Base-by-base conservation (phyloP, 106 monocot species). In the Hemerocallis citrina region DNA sequence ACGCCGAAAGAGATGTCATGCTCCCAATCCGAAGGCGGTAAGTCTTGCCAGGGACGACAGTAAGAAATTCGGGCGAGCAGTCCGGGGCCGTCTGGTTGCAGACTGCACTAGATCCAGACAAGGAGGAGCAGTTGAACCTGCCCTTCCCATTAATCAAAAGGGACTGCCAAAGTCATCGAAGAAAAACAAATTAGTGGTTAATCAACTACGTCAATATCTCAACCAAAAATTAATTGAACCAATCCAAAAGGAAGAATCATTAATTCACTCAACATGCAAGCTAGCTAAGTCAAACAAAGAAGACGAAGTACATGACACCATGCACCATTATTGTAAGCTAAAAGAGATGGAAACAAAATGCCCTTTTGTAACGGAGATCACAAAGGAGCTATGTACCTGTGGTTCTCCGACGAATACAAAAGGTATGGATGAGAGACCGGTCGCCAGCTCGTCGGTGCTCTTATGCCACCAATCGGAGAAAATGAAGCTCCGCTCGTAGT, bases 401-500 rank as follows among this genome's bases (percentile, higher is more conserved):
- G 95, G 86, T 65, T 95, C 95, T 3, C 68, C 71, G 4, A 95
- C 86, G 63, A 72, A 95, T 3, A 29, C 57, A 34, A 90, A 84
- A 7, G 62, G 69, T 2, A 62, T 48, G 10, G 82, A 74, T 0
- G 57, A 31, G 13, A 95, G 75, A 11, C 95, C 95, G 1, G 52
- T 9, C 0, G 81, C 64, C 49, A 76, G 80, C 61, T 95, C 95
- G 3, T 65, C 58, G n/a, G 95, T 57, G 65, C 78, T 90, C 33
- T 60, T 74, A 59, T 95, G 95, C 95, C 95, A 95, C 95, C 95
- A 95, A 55, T 95, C 95, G 40, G 68, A 81, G 50, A 95, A 66
- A 14, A 95, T 0, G 34, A 95, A 67, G 57, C 60, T 77, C 28
- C 74, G 78, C n/a, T 90, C 89, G 29, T 45, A 6, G 39, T 95